phyloP scores from a whole-genome alignment of 768 basidiomycete genomes.

The Terana coerulea region DNA sequence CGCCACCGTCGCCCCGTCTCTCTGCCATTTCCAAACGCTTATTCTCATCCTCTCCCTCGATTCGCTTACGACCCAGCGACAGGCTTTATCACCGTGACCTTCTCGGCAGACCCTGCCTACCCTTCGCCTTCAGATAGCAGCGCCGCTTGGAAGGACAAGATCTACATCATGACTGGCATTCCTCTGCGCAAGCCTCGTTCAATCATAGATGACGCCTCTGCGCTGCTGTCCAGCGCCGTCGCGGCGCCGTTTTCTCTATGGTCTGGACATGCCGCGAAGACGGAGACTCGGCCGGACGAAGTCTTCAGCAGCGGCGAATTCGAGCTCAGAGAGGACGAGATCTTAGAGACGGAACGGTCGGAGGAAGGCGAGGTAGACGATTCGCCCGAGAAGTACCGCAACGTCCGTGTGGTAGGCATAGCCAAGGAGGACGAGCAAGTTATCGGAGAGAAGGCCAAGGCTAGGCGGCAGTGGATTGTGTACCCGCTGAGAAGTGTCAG shows the following conservation, averaged over 20 bases:
- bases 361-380: constrained; percentile 82
- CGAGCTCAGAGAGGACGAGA: constrained; percentile 73
- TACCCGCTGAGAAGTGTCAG: constrained; percentile 36
- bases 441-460: constrained; percentile 33
- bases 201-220: constrained; percentile 68
- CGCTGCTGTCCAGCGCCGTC: constrained; percentile 61
- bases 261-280: constrained; percentile 25
- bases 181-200: constrained; percentile 66
- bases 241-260: constrained; percentile 54
- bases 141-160: constrained; percentile 52
- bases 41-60: constrained; percentile 71
- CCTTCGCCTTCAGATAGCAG: constrained; percentile 33
- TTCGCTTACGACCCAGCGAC: constrained; percentile 57
- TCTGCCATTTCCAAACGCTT: constrained; percentile 72
- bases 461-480: constrained; percentile 47
- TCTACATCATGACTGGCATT: constrained; percentile 61
- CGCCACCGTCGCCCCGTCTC: constrained; percentile 76
- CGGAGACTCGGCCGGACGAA: constrained; percentile 51
- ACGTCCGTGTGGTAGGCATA: constrained; percentile 48
- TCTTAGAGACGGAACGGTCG: constrained; percentile 72
- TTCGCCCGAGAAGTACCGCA: constrained; percentile 51
- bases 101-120: constrained; percentile 61
- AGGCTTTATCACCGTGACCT: constrained; percentile 57
- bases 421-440: constrained; percentile 34
- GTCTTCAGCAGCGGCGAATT: constrained; percentile 59